Conservation (phyloP, 768 basidiomycete species). For the Mycena kentingensis region DNA sequence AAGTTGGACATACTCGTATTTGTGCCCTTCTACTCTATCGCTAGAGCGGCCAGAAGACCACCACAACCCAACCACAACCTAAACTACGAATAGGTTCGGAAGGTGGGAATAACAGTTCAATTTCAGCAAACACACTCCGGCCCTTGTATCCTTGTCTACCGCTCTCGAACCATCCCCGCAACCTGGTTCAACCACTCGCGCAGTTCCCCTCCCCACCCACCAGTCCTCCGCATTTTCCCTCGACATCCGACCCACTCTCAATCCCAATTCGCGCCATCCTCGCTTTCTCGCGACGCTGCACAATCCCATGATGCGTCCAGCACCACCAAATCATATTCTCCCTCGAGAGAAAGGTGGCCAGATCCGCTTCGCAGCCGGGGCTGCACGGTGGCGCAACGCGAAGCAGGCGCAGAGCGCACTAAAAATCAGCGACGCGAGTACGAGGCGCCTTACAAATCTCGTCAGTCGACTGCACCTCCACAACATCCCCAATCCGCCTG, state of each 20-base stretch:
- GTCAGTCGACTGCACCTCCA: slow-evolving; percentile 47
- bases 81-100: no score
- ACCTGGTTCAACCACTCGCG: slow-evolving; percentile 42
- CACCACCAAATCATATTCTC: slow-evolving; percentile 56
- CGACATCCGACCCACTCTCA: slow-evolving; percentile 29
- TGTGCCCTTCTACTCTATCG: no score
- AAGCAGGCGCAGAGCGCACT: slow-evolving; percentile 35
- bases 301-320: slow-evolving; percentile 40
- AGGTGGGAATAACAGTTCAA: no score
- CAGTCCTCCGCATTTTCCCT: slow-evolving; percentile 47
- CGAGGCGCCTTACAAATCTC: slow-evolving; percentile 48
- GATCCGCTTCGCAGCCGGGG: slow-evolving; percentile 50
- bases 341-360: slow-evolving; percentile 44
- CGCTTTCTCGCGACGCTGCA: slow-evolving; percentile 28
- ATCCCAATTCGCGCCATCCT: slow-evolving; percentile 37
- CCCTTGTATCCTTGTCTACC: background rate
- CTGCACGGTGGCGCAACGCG: slow-evolving; percentile 42
- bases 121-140: no score
- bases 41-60: no score
- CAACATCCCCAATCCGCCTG: slow-evolving; percentile 31
- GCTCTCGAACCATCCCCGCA: slow-evolving; percentile 26
- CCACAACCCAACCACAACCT: no score
- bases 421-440: background rate
- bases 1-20: no score
- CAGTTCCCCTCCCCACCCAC: slow-evolving; percentile 51